phyloP scores from a whole-genome alignment of 345 rosid species.

The Passiflora organensis region DNA sequence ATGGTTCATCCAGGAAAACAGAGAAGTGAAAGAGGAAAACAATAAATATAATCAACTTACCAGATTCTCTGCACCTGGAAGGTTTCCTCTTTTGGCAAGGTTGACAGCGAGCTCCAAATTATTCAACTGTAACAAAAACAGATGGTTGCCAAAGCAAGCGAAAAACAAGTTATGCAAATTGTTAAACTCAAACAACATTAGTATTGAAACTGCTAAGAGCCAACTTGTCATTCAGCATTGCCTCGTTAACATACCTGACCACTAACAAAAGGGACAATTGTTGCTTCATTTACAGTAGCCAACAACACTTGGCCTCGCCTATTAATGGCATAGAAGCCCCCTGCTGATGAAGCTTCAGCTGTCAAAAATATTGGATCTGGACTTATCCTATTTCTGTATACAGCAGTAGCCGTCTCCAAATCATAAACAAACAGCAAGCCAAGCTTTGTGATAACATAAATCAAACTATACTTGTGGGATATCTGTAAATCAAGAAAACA shows the following conservation, averaged over 20 bases:
- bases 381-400: constrained; percentile 94
- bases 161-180: neutral
- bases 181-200: too few species aligned
- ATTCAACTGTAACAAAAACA: constrained; percentile 52
- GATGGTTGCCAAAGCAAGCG: neutral
- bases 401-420: constrained; percentile 94
- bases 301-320: constrained; percentile 53
- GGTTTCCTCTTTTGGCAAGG: constrained; percentile 99
- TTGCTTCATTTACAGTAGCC: constrained; percentile 92
- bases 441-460: constrained; percentile 91
- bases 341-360: constrained; percentile 80
- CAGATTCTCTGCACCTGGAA: constrained; percentile 99
- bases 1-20: neutral
- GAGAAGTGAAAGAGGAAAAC: neutral
- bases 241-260: constrained; percentile 63
- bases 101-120: constrained; percentile 98
- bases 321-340: constrained; percentile 92
- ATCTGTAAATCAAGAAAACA: constrained; percentile 44
- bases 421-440: constrained; percentile 97
- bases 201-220: too few species aligned
- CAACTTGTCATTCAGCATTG: too few species aligned
- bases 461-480: constrained; percentile 89
- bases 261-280: constrained; percentile 90
- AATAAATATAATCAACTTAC: constrained; percentile 28
- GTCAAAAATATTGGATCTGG: constrained; percentile 99